Evolutionary conservation across 2,329 filamentous ascomycete genomes (phyloP).

Genomic region (Colletotrichum scovillei): DNA sequence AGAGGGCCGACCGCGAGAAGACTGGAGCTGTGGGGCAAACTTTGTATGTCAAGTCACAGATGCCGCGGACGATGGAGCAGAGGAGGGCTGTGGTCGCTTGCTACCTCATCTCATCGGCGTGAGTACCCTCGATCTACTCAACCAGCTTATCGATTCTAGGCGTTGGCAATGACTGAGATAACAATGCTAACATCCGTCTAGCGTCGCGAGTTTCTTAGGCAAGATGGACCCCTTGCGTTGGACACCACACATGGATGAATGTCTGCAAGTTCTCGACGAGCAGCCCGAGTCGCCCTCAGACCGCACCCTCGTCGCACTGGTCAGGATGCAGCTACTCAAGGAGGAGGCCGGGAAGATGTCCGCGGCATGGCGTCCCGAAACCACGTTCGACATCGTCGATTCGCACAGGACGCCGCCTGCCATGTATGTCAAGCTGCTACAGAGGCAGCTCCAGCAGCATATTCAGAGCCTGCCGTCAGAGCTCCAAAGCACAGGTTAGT

Average conservation of each 20-base stretch:
- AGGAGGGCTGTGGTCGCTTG: constrained; percentile 37
- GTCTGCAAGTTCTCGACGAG: constrained; percentile 53
- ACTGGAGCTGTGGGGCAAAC: not conserved
- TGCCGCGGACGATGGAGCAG: constrained; percentile 38
- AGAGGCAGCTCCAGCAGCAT: constrained; percentile 41
- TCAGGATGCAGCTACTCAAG: constrained; percentile 48
- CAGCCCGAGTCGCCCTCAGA: constrained; percentile 58
- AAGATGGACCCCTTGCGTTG: constrained; percentile 60
- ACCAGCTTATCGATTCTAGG: not conserved
- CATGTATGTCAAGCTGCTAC: constrained; percentile 45
- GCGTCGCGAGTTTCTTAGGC: constrained; percentile 40
- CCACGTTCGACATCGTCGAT: not conserved
- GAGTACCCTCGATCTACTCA: not conserved
- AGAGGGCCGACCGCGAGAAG: constrained; percentile 15
- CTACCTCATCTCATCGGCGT: constrained; percentile 31
- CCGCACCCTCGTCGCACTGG: constrained; percentile 54
- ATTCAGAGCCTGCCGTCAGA: constrained; percentile 39
- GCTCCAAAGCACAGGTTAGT: constrained; percentile 45
- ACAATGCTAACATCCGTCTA: not conserved
- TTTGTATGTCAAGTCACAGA: not conserved
- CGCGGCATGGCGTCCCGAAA: constrained; percentile 38
- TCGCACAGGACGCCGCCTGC: constrained; percentile 34
- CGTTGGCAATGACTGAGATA: too few species aligned
- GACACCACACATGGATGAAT: constrained; percentile 67
- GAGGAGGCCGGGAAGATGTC: constrained; percentile 42